These are phyloP conservation scores for Thermothielavioides terrestris DNA, from an alignment of 495 filamentous ascomycete species.

Conservation along the genomic window DNA sequence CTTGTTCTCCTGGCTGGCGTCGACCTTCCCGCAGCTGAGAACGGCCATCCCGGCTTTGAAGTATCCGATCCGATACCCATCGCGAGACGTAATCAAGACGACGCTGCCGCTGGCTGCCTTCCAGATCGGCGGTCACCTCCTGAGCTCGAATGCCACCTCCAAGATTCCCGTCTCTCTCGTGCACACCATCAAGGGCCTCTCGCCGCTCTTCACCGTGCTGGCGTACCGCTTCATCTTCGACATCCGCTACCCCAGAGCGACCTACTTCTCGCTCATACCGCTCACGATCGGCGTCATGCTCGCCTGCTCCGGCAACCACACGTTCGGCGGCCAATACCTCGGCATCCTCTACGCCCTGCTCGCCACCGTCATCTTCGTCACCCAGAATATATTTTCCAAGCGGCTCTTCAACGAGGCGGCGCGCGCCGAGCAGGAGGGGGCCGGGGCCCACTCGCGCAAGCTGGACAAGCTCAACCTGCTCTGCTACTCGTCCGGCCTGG, in stretches of 20 bases:
- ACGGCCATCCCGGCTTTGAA: constrained; percentile 66
- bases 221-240: constrained; percentile 85
- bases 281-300: constrained; percentile 90
- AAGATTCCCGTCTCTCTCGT: constrained; percentile 95
- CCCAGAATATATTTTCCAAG: constrained; percentile 98
- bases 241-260: constrained; percentile 77
- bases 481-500: constrained; percentile 88
- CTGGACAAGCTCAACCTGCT: constrained; percentile 95
- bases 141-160: constrained; percentile 85
- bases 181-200: constrained; percentile 99
- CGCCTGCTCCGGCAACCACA: constrained; percentile 74
- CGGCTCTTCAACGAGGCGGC: constrained; percentile 96
- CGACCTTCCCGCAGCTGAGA: constrained; percentile 57
- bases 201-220: constrained; percentile 88
- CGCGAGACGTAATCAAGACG: constrained; percentile 71
- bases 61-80: constrained; percentile 73
- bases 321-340: constrained; percentile 72
- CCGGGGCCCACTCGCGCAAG: constrained; percentile 51
- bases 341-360: constrained; percentile 81
- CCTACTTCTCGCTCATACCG: constrained; percentile 87
- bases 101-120: constrained; percentile 87
- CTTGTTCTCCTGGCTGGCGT: constrained; percentile 62
- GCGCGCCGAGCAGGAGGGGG: constrained; percentile 62
- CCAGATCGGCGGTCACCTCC: constrained; percentile 86
- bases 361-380: constrained; percentile 89